A percentile compares a stretch with the other conserved stretches of the same genome.
phyloP scores from a whole-genome alignment of 1,284 basidiomycete species.

The Meira miltonrushii region DNA sequence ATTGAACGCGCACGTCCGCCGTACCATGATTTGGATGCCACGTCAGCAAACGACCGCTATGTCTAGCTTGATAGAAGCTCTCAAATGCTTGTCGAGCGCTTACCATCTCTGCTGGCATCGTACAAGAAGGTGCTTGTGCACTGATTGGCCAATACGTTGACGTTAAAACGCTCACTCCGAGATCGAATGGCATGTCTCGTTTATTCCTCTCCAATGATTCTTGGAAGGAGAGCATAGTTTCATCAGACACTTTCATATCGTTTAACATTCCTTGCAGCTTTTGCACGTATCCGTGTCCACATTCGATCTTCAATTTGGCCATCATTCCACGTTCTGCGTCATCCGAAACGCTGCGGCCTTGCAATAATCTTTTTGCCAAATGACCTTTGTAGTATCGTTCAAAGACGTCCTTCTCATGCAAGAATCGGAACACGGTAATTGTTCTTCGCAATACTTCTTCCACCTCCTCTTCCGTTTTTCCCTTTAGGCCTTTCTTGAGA shows the following conservation, averaged over 20 bases:
- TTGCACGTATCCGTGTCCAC: slow-evolving; percentile 93
- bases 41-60: slow-evolving; percentile 81
- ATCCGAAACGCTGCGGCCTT: slow-evolving; percentile 82
- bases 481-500: slow-evolving; percentile 88
- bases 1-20: slow-evolving; percentile 78
- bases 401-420: slow-evolving; percentile 94
- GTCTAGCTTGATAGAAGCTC: slow-evolving; percentile 79
- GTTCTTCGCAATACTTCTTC: slow-evolving; percentile 87
- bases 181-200: slow-evolving; percentile 68
- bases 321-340: slow-evolving; percentile 98
- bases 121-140: slow-evolving; percentile 30
- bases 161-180: slow-evolving; percentile 57
- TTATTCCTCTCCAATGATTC: slow-evolving; percentile 27
- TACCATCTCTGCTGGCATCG: slow-evolving; percentile 30
- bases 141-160: slow-evolving; percentile 50
- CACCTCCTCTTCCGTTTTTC: slow-evolving; percentile 89
- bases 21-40: slow-evolving; percentile 92
- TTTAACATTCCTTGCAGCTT: slow-evolving; percentile 99
- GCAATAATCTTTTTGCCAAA: slow-evolving; percentile 83
- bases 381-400: slow-evolving; percentile 97
- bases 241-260: slow-evolving; percentile 85
- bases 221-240: slow-evolving; percentile 73
- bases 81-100: slow-evolving; percentile 66
- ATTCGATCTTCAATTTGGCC: slow-evolving; percentile 93
- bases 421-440: slow-evolving; percentile 87